These are phyloP conservation scores for Pyrenochaeta sp. DNA, from an alignment of 2,329 filamentous ascomycete species.

Conservation along the genomic window DNA sequence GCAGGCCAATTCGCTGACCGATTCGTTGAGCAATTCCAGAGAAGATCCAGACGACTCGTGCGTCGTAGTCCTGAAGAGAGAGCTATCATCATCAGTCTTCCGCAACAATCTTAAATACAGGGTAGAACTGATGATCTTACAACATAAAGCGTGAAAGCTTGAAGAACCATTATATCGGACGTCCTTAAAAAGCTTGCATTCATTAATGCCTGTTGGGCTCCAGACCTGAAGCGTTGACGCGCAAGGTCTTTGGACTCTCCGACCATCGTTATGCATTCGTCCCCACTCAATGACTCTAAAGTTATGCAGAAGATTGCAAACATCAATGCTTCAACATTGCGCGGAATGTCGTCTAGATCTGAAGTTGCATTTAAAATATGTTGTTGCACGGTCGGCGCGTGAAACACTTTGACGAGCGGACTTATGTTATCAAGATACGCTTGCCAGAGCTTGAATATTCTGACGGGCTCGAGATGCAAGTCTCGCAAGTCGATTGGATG, in stretches of 20 bases:
- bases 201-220: constrained; percentile 69
- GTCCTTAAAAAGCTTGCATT: constrained; percentile 72
- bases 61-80: constrained; percentile 53
- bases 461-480: constrained; percentile 68
- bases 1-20: constrained; percentile 66
- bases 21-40: constrained; percentile 68
- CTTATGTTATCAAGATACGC: constrained; percentile 77
- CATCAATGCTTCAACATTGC: constrained; percentile 63
- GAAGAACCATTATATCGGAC: constrained; percentile 69
- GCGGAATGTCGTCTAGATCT: constrained; percentile 62
- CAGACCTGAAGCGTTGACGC: constrained; percentile 62
- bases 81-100: constrained; percentile 45
- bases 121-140: constrained; percentile 51
- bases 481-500: constrained; percentile 28
- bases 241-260: constrained; percentile 61
- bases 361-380: constrained; percentile 69
- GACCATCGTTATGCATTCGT: constrained; percentile 62
- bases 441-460: constrained; percentile 77
- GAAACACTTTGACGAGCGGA: constrained; percentile 74
- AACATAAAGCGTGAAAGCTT: constrained; percentile 72
- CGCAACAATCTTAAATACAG: accelerated
- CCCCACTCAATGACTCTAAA: constrained; percentile 61
- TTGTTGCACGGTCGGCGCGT: constrained; percentile 73
- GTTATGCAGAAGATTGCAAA: constrained; percentile 43
- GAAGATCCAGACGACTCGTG: constrained; percentile 68